phyloP scores from a whole-genome alignment of 2,329 filamentous ascomycete species.

The Paecilomyces variotii region DNA sequence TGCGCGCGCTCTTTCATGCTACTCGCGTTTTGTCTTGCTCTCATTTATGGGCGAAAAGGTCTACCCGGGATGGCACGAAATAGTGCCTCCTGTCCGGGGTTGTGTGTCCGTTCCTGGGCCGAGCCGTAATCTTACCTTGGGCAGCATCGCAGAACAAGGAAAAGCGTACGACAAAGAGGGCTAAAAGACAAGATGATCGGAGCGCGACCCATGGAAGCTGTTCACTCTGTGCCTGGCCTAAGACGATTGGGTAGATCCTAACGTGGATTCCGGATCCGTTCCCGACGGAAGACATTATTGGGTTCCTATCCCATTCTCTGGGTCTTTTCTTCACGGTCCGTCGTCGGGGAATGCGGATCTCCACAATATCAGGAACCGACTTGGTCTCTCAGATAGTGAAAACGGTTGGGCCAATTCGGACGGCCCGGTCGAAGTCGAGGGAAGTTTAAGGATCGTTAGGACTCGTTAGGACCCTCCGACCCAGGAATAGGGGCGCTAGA shows the following conservation, averaged over 20 bases:
- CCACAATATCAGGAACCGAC: conserved; percentile 8
- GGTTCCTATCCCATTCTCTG: conserved; percentile 3
- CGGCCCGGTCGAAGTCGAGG: not conserved
- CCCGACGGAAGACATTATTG: conserved; percentile 7
- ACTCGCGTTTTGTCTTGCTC: not conserved
- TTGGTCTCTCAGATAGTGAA: not conserved
- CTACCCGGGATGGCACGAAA: not conserved
- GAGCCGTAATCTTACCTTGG: conserved; percentile 6
- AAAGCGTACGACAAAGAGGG: conserved; percentile 3
- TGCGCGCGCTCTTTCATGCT: not conserved
- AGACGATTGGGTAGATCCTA: not conserved
- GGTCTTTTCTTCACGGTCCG: conserved; percentile 8
- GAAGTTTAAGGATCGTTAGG: not conserved
- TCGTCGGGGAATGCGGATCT: conserved; percentile 17
- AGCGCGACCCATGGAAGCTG: not conserved
- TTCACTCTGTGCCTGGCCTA: not conserved
- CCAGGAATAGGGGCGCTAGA: not conserved
- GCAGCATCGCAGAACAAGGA: conserved; percentile 9
- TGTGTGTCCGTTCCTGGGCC: conserved; percentile 4
- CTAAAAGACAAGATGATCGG: not conserved
- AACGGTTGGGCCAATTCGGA: not conserved
- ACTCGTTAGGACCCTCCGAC: not conserved
- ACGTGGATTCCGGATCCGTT: conserved; percentile 8
- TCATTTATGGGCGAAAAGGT: not conserved
- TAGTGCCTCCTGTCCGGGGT: not conserved